A percentile compares a stretch with the other conserved stretches of the same genome.
Conservation (phyloP, 2,329 filamentous ascomycete genomes). For the Cercospora brassicicola region DNA sequence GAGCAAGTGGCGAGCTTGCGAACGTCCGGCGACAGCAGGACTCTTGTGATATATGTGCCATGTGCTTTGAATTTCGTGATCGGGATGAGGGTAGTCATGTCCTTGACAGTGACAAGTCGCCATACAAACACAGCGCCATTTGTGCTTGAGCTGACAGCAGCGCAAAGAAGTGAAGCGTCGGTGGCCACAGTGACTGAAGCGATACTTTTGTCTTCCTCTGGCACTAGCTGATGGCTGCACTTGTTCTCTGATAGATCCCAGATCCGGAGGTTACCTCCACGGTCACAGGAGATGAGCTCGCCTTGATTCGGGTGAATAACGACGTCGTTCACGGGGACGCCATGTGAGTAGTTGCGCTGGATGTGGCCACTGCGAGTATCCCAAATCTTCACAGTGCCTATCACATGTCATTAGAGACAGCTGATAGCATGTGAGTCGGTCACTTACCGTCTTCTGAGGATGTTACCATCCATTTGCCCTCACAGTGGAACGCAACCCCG, state of each 20-base stretch:
- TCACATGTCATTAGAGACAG: slow-evolving; percentile 6
- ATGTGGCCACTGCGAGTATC: slow-evolving; percentile 82
- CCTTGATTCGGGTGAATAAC: slow-evolving; percentile 99
- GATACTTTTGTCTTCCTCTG: slow-evolving; percentile 91
- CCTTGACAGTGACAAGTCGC: slow-evolving; percentile 81
- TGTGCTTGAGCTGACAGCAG: slow-evolving; percentile 71
- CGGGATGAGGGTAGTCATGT: slow-evolving; percentile 79
- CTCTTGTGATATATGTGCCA: slow-evolving; percentile 87
- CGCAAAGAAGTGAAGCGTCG: slow-evolving; percentile 88
- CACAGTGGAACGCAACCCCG: slow-evolving; percentile 94
- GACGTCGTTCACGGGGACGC: slow-evolving; percentile 88
- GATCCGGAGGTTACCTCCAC: slow-evolving; percentile 85
- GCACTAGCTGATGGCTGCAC: slow-evolving; percentile 92
- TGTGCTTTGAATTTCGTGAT: slow-evolving; percentile 88
- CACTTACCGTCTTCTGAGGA: slow-evolving; percentile 79
- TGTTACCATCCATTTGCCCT: slow-evolving; percentile 99
- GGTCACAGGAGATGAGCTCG: slow-evolving; percentile 94
- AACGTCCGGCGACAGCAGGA: slow-evolving; percentile 88
- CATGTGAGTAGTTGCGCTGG: slow-evolving; percentile 90
- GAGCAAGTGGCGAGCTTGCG: slow-evolving; percentile 93
- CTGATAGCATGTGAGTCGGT: not conserved
- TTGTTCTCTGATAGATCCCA: slow-evolving; percentile 98
- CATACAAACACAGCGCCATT: slow-evolving; percentile 97
- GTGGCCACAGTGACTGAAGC: slow-evolving; percentile 94
- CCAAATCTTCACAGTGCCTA: slow-evolving; percentile 86